Evolutionary conservation across 768 basidiomycete species (phyloP).

Genomic region (Boletus edulis): DNA sequence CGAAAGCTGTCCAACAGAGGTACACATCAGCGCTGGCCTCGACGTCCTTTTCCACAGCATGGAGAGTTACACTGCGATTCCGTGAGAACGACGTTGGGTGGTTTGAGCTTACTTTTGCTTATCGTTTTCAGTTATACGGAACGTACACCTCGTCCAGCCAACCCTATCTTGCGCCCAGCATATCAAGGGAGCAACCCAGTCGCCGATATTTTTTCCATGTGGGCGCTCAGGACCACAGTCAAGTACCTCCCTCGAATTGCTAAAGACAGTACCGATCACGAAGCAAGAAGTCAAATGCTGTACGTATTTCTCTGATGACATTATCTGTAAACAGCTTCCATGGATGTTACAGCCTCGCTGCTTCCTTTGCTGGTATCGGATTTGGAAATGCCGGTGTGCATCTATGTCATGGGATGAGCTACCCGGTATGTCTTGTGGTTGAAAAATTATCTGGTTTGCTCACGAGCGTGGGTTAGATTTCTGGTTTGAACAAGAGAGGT

Average conservation of each 20-base stretch:
- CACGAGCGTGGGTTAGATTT: conserved; percentile 53
- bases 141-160: conserved; percentile 82
- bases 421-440: conserved; percentile 55
- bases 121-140: conserved; percentile 68
- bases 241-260: conserved; percentile 86
- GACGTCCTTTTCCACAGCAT: conserved; percentile 96
- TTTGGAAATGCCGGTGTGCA: conserved; percentile 95
- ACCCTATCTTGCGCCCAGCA: conserved; percentile 87
- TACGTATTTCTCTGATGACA: conserved; percentile 33
- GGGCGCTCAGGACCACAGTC: conserved; percentile 89
- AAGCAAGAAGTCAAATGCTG: conserved; percentile 92
- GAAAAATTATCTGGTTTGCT: background rate
- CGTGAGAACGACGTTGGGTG: conserved; percentile 46
- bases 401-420: conserved; percentile 87
- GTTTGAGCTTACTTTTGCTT: conserved; percentile 1
- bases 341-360: conserved; percentile 59
- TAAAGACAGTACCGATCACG: conserved; percentile 71
- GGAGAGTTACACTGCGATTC: conserved; percentile 93
- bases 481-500: conserved; percentile 91
- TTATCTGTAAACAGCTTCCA: background rate
- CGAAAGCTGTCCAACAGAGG: conserved; percentile 83
- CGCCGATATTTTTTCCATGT: conserved; percentile 92
- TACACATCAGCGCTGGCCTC: conserved; percentile 92
- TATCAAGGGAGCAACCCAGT: conserved; percentile 95
- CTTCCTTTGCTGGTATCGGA: conserved; percentile 94